phyloP scores from a whole-genome alignment of 306 rosid species.

The Lagenaria siceraria region DNA sequence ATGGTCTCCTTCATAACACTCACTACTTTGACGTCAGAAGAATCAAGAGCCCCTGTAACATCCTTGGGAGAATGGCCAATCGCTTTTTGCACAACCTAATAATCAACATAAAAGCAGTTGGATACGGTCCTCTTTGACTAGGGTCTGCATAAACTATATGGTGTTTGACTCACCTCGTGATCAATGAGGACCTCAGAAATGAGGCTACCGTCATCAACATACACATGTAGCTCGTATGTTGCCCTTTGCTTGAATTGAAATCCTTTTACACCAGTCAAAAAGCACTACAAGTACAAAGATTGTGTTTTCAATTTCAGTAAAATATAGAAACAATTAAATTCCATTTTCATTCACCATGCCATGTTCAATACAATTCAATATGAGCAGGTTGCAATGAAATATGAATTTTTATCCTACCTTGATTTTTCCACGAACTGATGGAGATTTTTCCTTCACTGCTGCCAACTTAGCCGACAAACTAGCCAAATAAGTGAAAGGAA shows the following conservation, averaged over 20 bases:
- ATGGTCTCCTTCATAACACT: constrained; percentile 45
- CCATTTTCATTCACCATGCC: not conserved
- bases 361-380: not conserved
- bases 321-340: not conserved
- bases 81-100: constrained; percentile 58
- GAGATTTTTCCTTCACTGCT: constrained; percentile 32
- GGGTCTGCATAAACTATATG: not conserved
- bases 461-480: constrained; percentile 80
- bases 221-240: constrained; percentile 61
- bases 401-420: constrained; percentile 36
- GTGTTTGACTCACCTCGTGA: constrained; percentile 51
- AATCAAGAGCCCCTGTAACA: constrained; percentile 61
- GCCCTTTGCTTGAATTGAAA: constrained; percentile 53
- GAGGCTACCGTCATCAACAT: constrained; percentile 88
- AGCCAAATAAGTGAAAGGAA: constrained; percentile 73
- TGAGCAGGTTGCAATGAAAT: not conserved
- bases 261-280: constrained; percentile 82
- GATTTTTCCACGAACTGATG: constrained; percentile 51
- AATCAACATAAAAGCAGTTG: not conserved
- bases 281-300: constrained; percentile 39
- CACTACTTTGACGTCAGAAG: constrained; percentile 34
- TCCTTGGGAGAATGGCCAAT: constrained; percentile 70
- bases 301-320: not conserved
- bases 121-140: not conserved
- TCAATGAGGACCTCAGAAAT: constrained; percentile 64